Conservation (phyloP, 106 monocot genomes). For the Dendrobium huoshanense region DNA sequence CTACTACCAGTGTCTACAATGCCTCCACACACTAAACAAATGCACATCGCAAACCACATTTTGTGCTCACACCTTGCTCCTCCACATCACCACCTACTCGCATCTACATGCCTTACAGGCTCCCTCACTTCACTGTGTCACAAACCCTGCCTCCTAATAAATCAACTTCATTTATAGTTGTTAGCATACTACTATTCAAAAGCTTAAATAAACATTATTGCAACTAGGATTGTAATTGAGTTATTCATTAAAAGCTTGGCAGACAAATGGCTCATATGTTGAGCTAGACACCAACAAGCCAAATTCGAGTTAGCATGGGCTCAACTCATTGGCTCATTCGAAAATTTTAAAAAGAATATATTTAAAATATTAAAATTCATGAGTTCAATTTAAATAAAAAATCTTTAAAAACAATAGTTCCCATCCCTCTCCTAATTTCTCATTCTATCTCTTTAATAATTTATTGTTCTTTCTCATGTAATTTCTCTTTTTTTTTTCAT, state of each 20-base stretch:
- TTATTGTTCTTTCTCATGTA: background rate
- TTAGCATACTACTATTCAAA: background rate
- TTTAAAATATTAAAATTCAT: background rate
- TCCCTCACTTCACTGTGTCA: no score
- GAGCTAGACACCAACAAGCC: background rate
- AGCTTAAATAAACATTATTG: background rate
- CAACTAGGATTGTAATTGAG: background rate
- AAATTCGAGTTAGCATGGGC: background rate
- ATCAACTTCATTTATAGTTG: background rate
- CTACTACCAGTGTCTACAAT: no score
- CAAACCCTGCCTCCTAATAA: no score
- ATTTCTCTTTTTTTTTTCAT: background rate
- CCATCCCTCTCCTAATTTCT: background rate
- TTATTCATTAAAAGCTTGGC: background rate
- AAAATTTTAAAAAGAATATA: background rate
- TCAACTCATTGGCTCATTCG: background rate
- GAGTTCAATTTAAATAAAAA: background rate
- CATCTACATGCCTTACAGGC: no score
- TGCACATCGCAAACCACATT: no score
- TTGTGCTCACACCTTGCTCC: no score
- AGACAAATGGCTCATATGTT: background rate
- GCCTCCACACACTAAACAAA: no score
- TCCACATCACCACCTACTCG: no score
- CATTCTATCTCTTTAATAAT: background rate
- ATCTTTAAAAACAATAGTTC: background rate